Conservation (phyloP, 148 eudicot species). For the Rhododendron kiyosumense region DNA sequence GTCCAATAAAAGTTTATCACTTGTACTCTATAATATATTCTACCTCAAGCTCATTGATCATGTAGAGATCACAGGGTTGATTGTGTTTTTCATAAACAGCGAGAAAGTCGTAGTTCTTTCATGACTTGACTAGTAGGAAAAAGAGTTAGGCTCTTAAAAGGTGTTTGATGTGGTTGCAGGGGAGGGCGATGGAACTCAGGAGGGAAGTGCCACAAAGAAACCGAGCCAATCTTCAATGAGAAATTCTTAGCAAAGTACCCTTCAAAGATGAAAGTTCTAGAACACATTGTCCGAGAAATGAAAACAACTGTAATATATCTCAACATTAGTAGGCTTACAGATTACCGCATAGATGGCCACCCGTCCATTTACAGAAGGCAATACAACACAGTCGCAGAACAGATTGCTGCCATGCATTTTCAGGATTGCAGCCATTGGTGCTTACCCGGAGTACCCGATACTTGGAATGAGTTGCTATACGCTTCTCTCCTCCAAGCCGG, state of each 20-base stretch:
- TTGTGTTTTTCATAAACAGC: neutral
- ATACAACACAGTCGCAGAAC: conserved; percentile 38
- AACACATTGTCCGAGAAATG: conserved; percentile 51
- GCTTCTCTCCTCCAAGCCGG: conserved; percentile 51
- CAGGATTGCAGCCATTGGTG: conserved; percentile 99
- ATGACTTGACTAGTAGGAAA: neutral
- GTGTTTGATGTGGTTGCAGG: conserved; percentile 35
- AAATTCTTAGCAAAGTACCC: conserved; percentile 61
- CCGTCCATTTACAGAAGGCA: conserved; percentile 75
- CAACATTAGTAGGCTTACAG: conserved; percentile 82
- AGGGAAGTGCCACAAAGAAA: conserved; percentile 88
- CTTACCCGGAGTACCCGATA: conserved; percentile 89
- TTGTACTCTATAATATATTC: neutral
- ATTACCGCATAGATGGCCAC: conserved; percentile 81
- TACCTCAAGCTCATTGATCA: neutral
- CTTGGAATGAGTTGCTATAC: conserved; percentile 84
- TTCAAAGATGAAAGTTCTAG: conserved; percentile 70
- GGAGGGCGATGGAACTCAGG: conserved; percentile 98
- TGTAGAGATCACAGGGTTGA: neutral
- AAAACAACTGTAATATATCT: conserved; percentile 70
- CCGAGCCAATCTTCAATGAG: conserved; percentile 64
- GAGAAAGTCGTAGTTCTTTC: neutral
- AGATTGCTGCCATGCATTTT: conserved; percentile 32
- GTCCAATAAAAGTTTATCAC: neutral
- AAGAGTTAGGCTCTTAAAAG: neutral